Conservation (phyloP, 139 green algal genomes). For the Gonium pectorale region DNA sequence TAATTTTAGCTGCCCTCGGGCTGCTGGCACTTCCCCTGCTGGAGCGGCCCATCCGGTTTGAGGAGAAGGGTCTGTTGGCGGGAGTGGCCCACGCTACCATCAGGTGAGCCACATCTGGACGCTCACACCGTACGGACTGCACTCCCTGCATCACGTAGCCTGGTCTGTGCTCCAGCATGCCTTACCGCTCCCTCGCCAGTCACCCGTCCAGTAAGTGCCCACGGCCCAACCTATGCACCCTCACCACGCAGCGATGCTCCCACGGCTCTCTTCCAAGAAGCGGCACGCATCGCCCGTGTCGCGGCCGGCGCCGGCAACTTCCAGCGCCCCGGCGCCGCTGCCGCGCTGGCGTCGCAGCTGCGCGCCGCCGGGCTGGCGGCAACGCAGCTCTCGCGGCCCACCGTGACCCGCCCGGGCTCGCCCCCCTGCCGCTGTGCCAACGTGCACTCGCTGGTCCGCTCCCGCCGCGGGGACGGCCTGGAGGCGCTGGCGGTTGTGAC, state of each 20-base stretch:
- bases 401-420: not conserved
- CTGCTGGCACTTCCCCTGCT: conserved; percentile 61
- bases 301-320: conserved; percentile 5
- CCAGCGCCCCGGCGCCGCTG: conserved; percentile 7
- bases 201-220: too few relatives aligned
- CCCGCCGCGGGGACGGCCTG: conserved; percentile 69
- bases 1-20: conserved; percentile 39
- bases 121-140: too few relatives aligned
- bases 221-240: too few relatives aligned
- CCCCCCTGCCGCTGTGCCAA: conserved; percentile 51
- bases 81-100: conserved; percentile 57
- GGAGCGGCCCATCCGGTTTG: conserved; percentile 65
- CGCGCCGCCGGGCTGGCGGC: not conserved
- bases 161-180: too few relatives aligned
- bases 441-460: conserved; percentile 59
- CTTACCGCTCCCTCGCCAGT: too few relatives aligned
- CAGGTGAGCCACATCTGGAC: conserved; percentile 18
- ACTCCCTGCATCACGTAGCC: too few relatives aligned
- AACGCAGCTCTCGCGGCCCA: conserved; percentile 11
- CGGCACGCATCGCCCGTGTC: conserved; percentile 5
- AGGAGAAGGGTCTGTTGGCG: conserved; percentile 78
- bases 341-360: conserved; percentile 2
- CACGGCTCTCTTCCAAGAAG: not conserved
- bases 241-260: not conserved
- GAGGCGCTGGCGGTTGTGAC: conserved; percentile 75